These are phyloP conservation scores for Whalleya microplaca DNA, from an alignment of 2,329 filamentous ascomycete species.

Conservation along the genomic window DNA sequence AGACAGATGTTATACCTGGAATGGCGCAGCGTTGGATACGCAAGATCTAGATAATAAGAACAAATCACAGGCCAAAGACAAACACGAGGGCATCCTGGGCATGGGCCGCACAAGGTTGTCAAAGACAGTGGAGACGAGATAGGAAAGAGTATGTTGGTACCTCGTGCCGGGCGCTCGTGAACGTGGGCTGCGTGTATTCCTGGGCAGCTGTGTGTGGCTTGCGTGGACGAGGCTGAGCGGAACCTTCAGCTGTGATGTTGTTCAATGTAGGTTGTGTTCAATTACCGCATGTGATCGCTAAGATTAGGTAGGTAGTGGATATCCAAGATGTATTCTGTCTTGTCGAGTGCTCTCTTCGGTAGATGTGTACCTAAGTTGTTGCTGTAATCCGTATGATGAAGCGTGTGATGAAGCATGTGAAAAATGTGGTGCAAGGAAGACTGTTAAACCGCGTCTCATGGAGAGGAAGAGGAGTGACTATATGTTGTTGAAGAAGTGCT, in stretches of 20 bases:
- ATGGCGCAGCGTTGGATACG: conserved; percentile 16
- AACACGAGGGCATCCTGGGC: conserved; percentile 22
- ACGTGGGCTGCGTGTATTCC: too few relatives aligned
- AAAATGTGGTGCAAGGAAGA: conserved; percentile 14
- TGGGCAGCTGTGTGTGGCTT: too few relatives aligned
- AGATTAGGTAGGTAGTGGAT: conserved; percentile 4
- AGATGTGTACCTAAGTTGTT: neutral
- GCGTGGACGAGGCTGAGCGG: conserved; percentile 23
- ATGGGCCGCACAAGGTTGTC: conserved; percentile 5
- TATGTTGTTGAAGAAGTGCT: neutral
- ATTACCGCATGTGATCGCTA: conserved; percentile 18
- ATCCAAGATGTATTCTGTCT: conserved; percentile 20
- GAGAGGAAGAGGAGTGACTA: neutral
- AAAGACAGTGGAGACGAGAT: conserved; percentile 4
- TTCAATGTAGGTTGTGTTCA: too few relatives aligned
- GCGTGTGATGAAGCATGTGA: conserved; percentile 13
- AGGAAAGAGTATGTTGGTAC: conserved; percentile 11
- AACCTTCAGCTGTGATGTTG: conserved; percentile 2
- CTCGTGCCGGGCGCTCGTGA: conserved; percentile 22
- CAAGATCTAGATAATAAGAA: conserved; percentile 15
- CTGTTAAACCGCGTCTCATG: neutral
- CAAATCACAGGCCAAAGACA: conserved; percentile 7
- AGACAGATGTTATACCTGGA: conserved; percentile 9
- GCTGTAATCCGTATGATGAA: conserved; percentile 11
- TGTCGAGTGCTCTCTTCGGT: conserved; percentile 16